Conservation (phyloP, 305 asterid species). For the Andrographis paniculata region DNA sequence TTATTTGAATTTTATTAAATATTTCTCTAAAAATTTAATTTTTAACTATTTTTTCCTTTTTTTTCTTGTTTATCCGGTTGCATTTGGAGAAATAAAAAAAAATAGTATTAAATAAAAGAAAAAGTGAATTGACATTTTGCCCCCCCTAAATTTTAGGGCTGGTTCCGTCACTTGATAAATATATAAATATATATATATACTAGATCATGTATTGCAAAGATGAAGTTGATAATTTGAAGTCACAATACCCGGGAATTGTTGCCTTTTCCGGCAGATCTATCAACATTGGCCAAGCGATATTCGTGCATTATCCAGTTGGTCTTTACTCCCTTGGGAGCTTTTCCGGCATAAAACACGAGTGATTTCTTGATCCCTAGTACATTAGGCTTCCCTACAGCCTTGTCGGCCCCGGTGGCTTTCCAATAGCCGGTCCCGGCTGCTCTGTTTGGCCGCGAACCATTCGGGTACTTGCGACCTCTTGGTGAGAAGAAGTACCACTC, state of each 20-base stretch:
- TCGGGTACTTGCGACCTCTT: slow-evolving; percentile 45
- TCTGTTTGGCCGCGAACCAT: slow-evolving; percentile 57
- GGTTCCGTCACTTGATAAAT: too few relatives aligned
- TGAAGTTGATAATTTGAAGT: neutral
- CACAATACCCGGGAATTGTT: slow-evolving; percentile 38
- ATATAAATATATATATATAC: too few relatives aligned
- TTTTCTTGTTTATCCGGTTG: too few relatives aligned
- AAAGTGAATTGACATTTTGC: too few relatives aligned
- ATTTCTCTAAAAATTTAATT: too few relatives aligned
- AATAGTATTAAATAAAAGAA: too few relatives aligned
- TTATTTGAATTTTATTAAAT: too few relatives aligned
- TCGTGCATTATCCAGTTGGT: slow-evolving; percentile 4
- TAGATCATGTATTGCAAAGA: too few relatives aligned
- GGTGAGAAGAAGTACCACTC: slow-evolving; percentile 66
- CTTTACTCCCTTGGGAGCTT: neutral
- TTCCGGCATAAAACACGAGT: neutral
- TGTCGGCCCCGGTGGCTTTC: slow-evolving; percentile 85
- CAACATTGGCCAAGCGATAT: slow-evolving; percentile 1
- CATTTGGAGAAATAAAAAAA: too few relatives aligned
- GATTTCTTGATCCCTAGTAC: slow-evolving; percentile 68
- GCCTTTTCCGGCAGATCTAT: slow-evolving; percentile 23
- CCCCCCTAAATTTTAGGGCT: too few relatives aligned
- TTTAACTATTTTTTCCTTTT: too few relatives aligned
- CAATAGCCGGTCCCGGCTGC: slow-evolving; percentile 44
- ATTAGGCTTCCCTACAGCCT: slow-evolving; percentile 54